phyloP scores from a whole-genome alignment of 208 protist species.

The Crithidia acanthocephali region DNA sequence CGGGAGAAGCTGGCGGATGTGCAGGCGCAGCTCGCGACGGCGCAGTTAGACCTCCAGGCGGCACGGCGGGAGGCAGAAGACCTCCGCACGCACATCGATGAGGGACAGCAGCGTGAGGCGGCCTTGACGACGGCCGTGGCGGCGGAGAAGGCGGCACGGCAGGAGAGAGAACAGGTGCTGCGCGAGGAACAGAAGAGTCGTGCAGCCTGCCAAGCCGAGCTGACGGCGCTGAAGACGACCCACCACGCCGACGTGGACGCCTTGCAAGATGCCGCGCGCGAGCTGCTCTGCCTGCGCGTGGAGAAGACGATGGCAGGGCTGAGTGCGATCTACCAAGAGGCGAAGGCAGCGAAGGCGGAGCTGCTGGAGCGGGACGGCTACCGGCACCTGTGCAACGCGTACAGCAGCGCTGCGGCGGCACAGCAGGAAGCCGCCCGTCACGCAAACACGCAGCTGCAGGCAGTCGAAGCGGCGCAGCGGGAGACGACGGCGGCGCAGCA shows the following conservation, averaged over 20 bases:
- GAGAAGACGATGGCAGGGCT: constrained; percentile 42
- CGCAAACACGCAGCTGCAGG: constrained; percentile 29
- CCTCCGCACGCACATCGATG: not conserved
- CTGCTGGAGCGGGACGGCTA: constrained; percentile 40
- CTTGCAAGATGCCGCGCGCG: constrained; percentile 30
- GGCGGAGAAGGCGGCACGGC: not conserved
- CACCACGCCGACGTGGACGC: constrained; percentile 21
- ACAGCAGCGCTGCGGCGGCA: constrained; percentile 2
- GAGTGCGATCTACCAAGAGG: constrained; percentile 36
- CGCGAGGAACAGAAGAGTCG: constrained; percentile 23
- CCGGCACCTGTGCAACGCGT: constrained; percentile 7
- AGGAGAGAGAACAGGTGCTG: constrained; percentile 8
- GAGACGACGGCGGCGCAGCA: constrained; percentile 32
- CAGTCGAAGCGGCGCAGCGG: constrained; percentile 29
- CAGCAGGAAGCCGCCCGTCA: constrained; percentile 29
- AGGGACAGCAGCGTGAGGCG: constrained; percentile 1
- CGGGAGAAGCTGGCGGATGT: constrained; percentile 31
- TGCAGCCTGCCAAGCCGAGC: constrained; percentile 27
- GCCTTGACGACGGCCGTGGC: constrained; percentile 4
- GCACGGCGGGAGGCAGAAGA: constrained; percentile 4
- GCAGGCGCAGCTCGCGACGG: constrained; percentile 31
- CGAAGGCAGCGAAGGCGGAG: constrained; percentile 36
- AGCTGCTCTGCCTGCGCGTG: constrained; percentile 46
- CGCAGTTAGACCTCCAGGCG: constrained; percentile 18
- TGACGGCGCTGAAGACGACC: constrained; percentile 26